Percentiles rank a stretch among this genome's conserved stretches.
These are phyloP conservation scores for Scleroderma citrinum DNA, from an alignment of 768 basidiomycete species.

Conservation along the genomic window DNA sequence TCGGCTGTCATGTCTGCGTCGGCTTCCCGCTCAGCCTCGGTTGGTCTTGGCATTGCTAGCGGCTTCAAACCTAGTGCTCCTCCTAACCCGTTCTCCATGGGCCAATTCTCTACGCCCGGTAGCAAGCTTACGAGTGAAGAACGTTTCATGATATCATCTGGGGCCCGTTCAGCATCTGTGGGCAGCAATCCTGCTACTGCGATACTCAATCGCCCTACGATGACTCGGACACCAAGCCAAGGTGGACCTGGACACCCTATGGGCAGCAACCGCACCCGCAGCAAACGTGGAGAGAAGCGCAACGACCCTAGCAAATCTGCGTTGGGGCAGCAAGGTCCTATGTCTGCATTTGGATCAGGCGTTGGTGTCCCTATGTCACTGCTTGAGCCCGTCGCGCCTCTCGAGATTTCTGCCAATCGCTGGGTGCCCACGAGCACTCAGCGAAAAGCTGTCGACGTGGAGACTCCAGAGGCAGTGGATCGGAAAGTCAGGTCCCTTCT, in stretches of 20 bases:
- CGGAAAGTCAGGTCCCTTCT: conserved; percentile 88
- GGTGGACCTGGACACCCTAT: conserved; percentile 47
- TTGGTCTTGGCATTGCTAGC: conserved; percentile 40
- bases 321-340: conserved; percentile 28
- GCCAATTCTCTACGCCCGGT: conserved; percentile 52
- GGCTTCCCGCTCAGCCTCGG: conserved; percentile 41
- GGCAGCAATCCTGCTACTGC: conserved; percentile 42
- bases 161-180: conserved; percentile 50
- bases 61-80: conserved; percentile 29
- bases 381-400: conserved; percentile 69
- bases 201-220: conserved; percentile 49
- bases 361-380: conserved; percentile 22
- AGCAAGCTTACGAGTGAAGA: conserved; percentile 66
- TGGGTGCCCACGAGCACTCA: conserved; percentile 56
- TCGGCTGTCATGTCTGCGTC: conserved; percentile 38
- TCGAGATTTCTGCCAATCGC: conserved; percentile 74
- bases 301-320: conserved; percentile 45
- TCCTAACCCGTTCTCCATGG: conserved; percentile 48
- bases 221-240: conserved; percentile 67
- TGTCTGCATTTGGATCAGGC: conserved; percentile 22
- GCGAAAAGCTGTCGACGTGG: conserved; percentile 47
- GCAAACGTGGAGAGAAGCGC: conserved; percentile 82
- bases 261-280: conserved; percentile 59
- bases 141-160: conserved; percentile 44
- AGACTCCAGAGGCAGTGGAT: conserved; percentile 82